Conservation (phyloP, 768 basidiomycete species). For the Collybia sp. region DNA sequence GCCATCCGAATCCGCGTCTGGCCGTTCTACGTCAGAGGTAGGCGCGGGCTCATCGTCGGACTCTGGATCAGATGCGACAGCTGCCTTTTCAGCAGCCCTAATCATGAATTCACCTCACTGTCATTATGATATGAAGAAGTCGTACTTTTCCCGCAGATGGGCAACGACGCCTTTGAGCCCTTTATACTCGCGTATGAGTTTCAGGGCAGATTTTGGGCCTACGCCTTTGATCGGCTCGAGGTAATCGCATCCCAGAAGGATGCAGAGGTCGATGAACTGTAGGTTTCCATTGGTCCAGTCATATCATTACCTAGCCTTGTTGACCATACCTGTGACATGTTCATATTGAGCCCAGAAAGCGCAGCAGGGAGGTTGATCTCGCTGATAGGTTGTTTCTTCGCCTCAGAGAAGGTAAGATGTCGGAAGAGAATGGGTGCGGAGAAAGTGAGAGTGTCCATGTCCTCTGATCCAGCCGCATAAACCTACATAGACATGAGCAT, state of each 20-base stretch:
- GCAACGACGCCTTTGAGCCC: constrained; percentile 68
- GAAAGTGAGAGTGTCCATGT: constrained; percentile 99
- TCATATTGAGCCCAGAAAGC: constrained; percentile 86
- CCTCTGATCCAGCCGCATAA: constrained; percentile 96
- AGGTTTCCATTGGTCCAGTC: neutral
- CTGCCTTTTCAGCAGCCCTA: constrained; percentile 42
- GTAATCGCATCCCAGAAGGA: constrained; percentile 96
- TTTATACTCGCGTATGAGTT: constrained; percentile 82
- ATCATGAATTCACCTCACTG: neutral
- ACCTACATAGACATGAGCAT: constrained; percentile 44
- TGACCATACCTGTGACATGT: constrained; percentile 73
- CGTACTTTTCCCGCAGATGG: constrained; percentile 75
- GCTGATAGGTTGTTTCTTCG: constrained; percentile 93
- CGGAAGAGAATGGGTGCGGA: constrained; percentile 86
- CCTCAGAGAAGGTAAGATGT: constrained; percentile 97
- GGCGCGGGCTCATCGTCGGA: constrained; percentile 34
- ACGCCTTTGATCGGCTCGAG: constrained; percentile 98
- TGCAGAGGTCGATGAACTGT: constrained; percentile 94
- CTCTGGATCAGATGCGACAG: constrained; percentile 17
- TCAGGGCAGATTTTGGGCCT: constrained; percentile 93
- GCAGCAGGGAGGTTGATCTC: constrained; percentile 83
- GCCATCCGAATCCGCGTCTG: constrained; percentile 21
- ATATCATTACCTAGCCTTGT: too few relatives aligned
- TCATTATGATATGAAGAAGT: neutral
- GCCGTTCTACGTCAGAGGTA: constrained; percentile 41